phyloP scores from a whole-genome alignment of 2,329 filamentous ascomycete species.

The Dryadomyces quercus-mongolicae region DNA sequence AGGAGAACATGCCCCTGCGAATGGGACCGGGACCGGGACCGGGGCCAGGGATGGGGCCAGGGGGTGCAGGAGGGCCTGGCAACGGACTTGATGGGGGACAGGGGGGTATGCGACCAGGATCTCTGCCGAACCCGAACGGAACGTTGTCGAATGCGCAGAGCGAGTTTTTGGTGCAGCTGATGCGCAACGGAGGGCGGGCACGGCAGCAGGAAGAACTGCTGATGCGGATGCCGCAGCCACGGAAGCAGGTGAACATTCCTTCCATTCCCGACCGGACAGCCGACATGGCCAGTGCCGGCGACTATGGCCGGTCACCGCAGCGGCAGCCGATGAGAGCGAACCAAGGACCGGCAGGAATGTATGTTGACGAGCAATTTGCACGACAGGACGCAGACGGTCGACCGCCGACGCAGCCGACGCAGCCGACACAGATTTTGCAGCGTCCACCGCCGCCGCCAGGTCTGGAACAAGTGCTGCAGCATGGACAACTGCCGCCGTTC shows the following conservation, averaged over 20 bases:
- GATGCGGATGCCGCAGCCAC: conserved; percentile 40
- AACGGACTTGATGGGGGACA: neutral
- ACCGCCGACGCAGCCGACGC: conserved; percentile 20
- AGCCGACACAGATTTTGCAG: conserved; percentile 51
- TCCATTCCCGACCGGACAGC: conserved; percentile 36
- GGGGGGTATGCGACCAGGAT: neutral
- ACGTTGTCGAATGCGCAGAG: conserved; percentile 47
- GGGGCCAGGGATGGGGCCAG: conserved; percentile 17
- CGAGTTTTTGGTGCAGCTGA: conserved; percentile 78
- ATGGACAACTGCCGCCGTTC: conserved; percentile 33
- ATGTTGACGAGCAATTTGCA: conserved; percentile 38
- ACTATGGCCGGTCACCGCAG: conserved; percentile 15
- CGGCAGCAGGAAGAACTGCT: conserved; percentile 40
- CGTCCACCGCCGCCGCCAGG: conserved; percentile 49
- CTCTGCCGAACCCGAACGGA: neutral
- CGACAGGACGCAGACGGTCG: conserved; percentile 31
- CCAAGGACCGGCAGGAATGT: conserved; percentile 37
- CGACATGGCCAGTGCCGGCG: conserved; percentile 27
- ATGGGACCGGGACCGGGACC: conserved; percentile 8
- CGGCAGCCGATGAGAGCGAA: conserved; percentile 29
- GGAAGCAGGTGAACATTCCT: conserved; percentile 33
- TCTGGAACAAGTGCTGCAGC: conserved; percentile 46
- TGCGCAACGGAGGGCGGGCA: conserved; percentile 45
- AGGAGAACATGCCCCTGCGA: no score
- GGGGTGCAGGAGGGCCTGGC: neutral